Evolutionary conservation across 2,329 filamentous ascomycete species (phyloP).

Genomic region (Remersonia thermophila): DNA sequence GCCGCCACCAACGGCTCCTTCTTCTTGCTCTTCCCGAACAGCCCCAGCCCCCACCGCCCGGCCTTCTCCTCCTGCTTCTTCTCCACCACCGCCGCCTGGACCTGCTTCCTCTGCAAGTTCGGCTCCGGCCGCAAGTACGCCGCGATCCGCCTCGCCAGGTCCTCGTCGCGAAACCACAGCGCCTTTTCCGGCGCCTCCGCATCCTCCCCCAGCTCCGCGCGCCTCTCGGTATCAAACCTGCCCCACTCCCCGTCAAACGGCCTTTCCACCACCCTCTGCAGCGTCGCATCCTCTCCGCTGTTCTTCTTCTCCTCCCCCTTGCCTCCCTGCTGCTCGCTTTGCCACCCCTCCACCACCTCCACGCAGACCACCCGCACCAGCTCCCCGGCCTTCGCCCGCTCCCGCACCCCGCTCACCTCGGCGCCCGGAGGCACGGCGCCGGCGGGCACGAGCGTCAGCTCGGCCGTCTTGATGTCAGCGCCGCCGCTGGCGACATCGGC

Average conservation of each 20-base stretch:
- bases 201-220: slow-evolving; percentile 11
- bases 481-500: slow-evolving; percentile 24
- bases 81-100: slow-evolving; percentile 22
- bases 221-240: slow-evolving; percentile 22
- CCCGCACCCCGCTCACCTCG: slow-evolving; percentile 24
- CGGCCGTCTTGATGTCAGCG: slow-evolving; percentile 23
- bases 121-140: slow-evolving; percentile 29
- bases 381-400: slow-evolving; percentile 20
- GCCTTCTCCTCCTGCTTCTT: slow-evolving; percentile 21
- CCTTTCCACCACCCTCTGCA: neutral
- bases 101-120: slow-evolving; percentile 18
- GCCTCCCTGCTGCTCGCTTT: neutral
- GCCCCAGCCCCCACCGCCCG: slow-evolving; percentile 14
- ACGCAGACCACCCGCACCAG: slow-evolving; percentile 24
- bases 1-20: slow-evolving; percentile 1
- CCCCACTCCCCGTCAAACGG: slow-evolving; percentile 37
- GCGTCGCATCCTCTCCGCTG: neutral
- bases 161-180: slow-evolving; percentile 37
- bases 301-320: neutral
- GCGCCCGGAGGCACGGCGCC: slow-evolving; percentile 26
- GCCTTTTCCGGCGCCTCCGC: neutral
- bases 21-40: slow-evolving; percentile 22
- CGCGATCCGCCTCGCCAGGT: slow-evolving; percentile 33
- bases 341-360: neutral
- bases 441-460: slow-evolving; percentile 34